Evolutionary conservation across 768 basidiomycete genomes (phyloP), one percentile per base, ranked within the genome.

Genomic region (Pleurotus tuber-regium): DNA sequence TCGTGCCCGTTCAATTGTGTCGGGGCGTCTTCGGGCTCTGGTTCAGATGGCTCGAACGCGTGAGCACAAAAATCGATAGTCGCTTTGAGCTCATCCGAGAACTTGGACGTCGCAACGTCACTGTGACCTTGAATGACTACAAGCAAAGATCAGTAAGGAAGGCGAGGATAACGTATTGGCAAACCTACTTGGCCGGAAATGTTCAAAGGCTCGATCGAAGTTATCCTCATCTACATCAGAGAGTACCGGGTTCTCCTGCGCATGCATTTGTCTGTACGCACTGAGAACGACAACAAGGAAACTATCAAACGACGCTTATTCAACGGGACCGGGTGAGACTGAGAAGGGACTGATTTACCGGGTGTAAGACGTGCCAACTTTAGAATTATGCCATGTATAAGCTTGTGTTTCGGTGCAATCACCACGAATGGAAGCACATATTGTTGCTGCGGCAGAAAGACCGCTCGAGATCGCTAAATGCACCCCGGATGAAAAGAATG

Each of bases 191-290:
- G 72, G 71, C 8, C 68, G 57, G 43, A 74, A 62, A 56, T 65
- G 63, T 24, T 64, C 59, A 51, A 74, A 74, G 11, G 72, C 70
- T 42, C 64, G 63, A 54, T 72, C 71, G 46, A 71, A 74, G 57
- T 68, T 71, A 52, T 68, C 63, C 28, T 68, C 57, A 41, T 71
- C 23, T 33, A 50, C 24, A 41, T 70, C 7, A 54, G 57, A 24
- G 69, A 64, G 21, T 69, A 63, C 21, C 60, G 63, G 11, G 60
- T 57, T 41, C 4, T 31, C 46, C 58, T 74, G 72, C 12, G 64
- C 54, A 24, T 67, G 66, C 55, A 74, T 71, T 54, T 73, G 72
- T 60, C 70, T 70, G 58, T 73, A 73, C 47, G 70, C 69, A 52
- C 71, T 71, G 36, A 74, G 59, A 2, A 70, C 69, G 38, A 73